Evolutionary conservation across 805 yeast species (phyloP), one percentile per base, ranked within the genome.

Genomic region (Dipodascopsis uninucleata): DNA sequence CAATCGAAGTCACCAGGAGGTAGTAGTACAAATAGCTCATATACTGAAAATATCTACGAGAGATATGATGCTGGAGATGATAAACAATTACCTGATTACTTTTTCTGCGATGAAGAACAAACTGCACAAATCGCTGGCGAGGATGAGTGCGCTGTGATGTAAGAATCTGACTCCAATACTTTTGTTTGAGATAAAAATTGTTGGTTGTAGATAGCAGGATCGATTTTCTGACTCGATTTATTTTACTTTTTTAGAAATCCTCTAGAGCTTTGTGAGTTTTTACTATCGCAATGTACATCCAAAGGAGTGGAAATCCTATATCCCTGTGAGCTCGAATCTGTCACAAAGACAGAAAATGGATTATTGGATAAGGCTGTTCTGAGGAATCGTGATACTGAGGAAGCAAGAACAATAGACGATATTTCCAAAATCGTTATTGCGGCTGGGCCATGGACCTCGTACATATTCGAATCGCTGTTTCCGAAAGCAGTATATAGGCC

Each of bases 401-500:
- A 5, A 10, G 45, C 25, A 8, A 23, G 17, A 3, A 17, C 25
- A 2, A 31, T 49, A 7, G n/a, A 24, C 9, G 33, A 49, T 8
- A 41, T 53, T 33, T 24, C 32, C 12, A 39, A 42, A 18, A 25
- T 53, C 18, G 48, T 53, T 12, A 22, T 53, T 17, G 52, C 57
- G 7, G 55, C 55, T 10, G 57, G 57, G 12, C 49, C 57, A 14
- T 53, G 56, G 56, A 31, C 52, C 12, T 36, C 48, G 2, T 22
- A 39, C 14, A 56, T 45, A 5, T 51, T 53, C 20, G 24, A 33
- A 6, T 18, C 40, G 5, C 20, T 48, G 3, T 48, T 53, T 25
- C 54, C 54, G n/a, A 33, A 39, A 14, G 43, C 54, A 3, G 12
- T 21, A 21, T 49, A 26, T 29, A 41, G 36, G n/a, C 54, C 52